Evolutionary conservation across 257 asterid genomes (phyloP), one percentile per base, ranked within the genome.

Genomic region (Anisodus acutangulus): DNA sequence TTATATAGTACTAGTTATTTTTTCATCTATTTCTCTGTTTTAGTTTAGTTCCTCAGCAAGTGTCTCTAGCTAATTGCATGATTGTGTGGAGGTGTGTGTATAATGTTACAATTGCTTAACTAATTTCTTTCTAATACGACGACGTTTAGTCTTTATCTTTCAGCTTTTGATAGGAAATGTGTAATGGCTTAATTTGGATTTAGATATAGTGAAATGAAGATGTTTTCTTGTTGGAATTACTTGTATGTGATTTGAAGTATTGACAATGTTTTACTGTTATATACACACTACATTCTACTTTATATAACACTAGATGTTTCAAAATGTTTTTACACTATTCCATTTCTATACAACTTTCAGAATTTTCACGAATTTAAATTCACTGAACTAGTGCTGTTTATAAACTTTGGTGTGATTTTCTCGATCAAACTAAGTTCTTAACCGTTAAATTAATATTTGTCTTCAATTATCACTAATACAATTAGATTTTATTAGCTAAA

Each of bases 221-320:
- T 41, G 31, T 22, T 22, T 22, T 22, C 8, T 69, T 4, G 54
- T 69, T 69, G 78, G 54, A 69, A 69, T 41, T 69, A 15, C 62
- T 49, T 74, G 3, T 8, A 49, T 74, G 45, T 11, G 45, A 78
- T 78, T 78, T 78, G 19, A 78, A 78, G 62, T 74, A 9, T 78
- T 78, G 26, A 51, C 31, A 26, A 53, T 26, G 26, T 51, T 26
- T 45, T 71, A n/a, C 58, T n/a, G 79, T n/a, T 78, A 15, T 26
- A 26, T 26, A 13, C 22, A 53, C 49, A 2, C 64, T 22, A 13
- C 22, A 78, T 53, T 78, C 47, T 26, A 22, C 47, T 31, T 31
- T 51, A 31, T 76, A 51, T 6, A 41, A 69, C 53, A 69, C 13
- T 13, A 12, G 11, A 37, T 13, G 9, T 68, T 68, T 12, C 13